These are phyloP conservation scores for Fusarium sp. DNA, from an alignment of 2,329 filamentous ascomycete genomes.

Conservation along the genomic window DNA sequence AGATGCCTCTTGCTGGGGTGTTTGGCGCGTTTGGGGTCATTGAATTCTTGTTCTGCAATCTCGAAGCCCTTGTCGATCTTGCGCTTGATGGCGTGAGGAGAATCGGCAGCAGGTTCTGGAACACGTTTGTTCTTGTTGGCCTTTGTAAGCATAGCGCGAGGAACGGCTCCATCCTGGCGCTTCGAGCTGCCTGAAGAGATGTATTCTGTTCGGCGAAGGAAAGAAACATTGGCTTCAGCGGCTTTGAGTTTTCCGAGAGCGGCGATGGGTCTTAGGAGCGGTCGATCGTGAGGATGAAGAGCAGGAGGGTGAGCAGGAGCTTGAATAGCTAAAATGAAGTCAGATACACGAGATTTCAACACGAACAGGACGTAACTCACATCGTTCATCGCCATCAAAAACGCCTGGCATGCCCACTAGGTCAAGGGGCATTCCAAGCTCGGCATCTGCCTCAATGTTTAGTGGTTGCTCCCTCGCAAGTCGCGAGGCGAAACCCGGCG, in stretches of 20 bases:
- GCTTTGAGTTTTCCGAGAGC: constrained; percentile 86
- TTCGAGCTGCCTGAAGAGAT: constrained; percentile 74
- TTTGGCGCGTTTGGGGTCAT: constrained; percentile 64
- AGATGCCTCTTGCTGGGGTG: constrained; percentile 70
- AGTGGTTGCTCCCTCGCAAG: constrained; percentile 91
- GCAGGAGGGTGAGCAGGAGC: constrained; percentile 76
- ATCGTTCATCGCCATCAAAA: constrained; percentile 94
- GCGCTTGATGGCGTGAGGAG: constrained; percentile 73
- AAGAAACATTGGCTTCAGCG: constrained; percentile 83
- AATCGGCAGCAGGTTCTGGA: constrained; percentile 69
- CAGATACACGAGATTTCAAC: constrained; percentile 4
- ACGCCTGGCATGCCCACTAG: constrained; percentile 93
- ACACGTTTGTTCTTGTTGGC: constrained; percentile 56
- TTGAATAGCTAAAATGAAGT: constrained; percentile 75
- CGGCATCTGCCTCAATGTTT: constrained; percentile 97
- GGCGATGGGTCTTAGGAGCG: constrained; percentile 83
- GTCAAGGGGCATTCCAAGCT: constrained; percentile 97
- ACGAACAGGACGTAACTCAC: constrained; percentile 58
- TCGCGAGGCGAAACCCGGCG: constrained; percentile 87
- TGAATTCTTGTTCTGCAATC: constrained; percentile 63
- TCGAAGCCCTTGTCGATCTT: constrained; percentile 74
- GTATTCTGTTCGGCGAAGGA: constrained; percentile 95
- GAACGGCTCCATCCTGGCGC: constrained; percentile 59
- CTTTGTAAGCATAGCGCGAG: constrained; percentile 52
- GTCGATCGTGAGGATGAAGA: constrained; percentile 84